phyloP scores from a whole-genome alignment of 2,329 filamentous ascomycete species.

The Teratosphaeria epicoccoides region DNA sequence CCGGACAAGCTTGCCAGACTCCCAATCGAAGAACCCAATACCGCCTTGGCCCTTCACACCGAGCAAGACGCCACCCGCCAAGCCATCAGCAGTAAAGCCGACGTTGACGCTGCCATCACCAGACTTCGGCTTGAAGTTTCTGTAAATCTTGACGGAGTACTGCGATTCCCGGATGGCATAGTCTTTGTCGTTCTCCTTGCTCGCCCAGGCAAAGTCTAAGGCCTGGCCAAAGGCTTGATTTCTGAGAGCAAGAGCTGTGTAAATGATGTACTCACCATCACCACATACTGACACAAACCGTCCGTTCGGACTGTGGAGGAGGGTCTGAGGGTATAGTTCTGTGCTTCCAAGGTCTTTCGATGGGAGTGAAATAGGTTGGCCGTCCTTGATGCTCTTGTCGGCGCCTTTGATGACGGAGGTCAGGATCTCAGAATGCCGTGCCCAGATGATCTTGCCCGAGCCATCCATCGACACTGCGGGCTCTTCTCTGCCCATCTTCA shows the following conservation, averaged over 20 bases:
- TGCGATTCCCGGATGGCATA: constrained; percentile 92
- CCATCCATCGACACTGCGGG: constrained; percentile 95
- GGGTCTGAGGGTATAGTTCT: constrained; percentile 90
- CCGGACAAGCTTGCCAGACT: constrained; percentile 75
- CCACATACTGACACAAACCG: constrained; percentile 83
- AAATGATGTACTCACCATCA: constrained; percentile 98
- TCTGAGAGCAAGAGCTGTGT: constrained; percentile 89
- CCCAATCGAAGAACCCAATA: constrained; percentile 95
- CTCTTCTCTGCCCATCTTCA: constrained; percentile 95
- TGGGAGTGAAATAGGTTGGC: constrained; percentile 70
- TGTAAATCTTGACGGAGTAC: constrained; percentile 93
- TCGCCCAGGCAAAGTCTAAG: constrained; percentile 92
- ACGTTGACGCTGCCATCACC: constrained; percentile 68
- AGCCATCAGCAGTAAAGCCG: constrained; percentile 85
- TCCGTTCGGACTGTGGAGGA: constrained; percentile 92
- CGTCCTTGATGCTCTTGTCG: constrained; percentile 77
- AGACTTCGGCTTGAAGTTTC: constrained; percentile 89
- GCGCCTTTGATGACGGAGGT: constrained; percentile 91
- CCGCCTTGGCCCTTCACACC: constrained; percentile 93
- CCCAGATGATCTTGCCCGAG: constrained; percentile 93
- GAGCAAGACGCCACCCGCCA: constrained; percentile 78
- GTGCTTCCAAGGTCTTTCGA: constrained; percentile 93
- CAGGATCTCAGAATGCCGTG: constrained; percentile 86
- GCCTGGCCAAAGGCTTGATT: constrained; percentile 97
- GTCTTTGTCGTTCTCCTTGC: constrained; percentile 96